Base-by-base conservation (phyloP, 2,329 filamentous ascomycete genomes). In the Ophiocordyceps robertsii region DNA sequence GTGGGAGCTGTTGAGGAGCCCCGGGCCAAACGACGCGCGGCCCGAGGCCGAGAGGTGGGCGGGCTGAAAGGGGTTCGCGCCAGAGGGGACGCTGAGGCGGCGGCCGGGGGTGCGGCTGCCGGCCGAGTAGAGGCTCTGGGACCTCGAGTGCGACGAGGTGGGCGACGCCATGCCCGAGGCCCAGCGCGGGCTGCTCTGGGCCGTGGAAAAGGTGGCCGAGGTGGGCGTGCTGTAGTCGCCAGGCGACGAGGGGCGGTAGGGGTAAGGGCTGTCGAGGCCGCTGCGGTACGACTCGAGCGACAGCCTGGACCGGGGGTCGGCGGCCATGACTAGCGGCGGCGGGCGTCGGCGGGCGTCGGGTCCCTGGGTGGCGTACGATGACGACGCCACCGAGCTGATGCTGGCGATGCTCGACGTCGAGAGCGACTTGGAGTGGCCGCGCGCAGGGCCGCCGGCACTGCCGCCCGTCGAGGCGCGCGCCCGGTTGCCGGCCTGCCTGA, bases 381-480 rank as follows among this genome's bases (percentile, higher is more conserved):
- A 80, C 1, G 86, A 90, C 24, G 65, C 64, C 12, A 70, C 58
- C 1, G 84, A 88, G 42, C 77, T 66, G 7, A 82, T 81, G 30
- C 84, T 90, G 4, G 77, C 71, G 52, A 95, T 87, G 59, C 87
- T 95, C 1, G 89, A 95, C 2, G 86, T 79, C 0, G 89, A 95
- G 3, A 95, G 66, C 2, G 76, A 78, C 59, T 95, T 95, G 52
- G 82, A 84, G 59, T 95, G 89, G 1, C 88, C 87, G 45, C 88
- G 74, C 46, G 72, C 74, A 29, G 84, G 81, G 7, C 79, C 75
- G 16, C 77, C 75, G 47, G 81, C 73, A 53, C 83, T 90, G 24
- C 84, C 82, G 17, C 78, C 74, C 1, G 87, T 94, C 12, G 84
- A 81, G 12, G 88, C 80, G 48, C 89, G 75, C 8, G 85, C 81